phyloP scores from a whole-genome alignment of 768 basidiomycete genomes.

The Xerocomellus amylosporus region DNA sequence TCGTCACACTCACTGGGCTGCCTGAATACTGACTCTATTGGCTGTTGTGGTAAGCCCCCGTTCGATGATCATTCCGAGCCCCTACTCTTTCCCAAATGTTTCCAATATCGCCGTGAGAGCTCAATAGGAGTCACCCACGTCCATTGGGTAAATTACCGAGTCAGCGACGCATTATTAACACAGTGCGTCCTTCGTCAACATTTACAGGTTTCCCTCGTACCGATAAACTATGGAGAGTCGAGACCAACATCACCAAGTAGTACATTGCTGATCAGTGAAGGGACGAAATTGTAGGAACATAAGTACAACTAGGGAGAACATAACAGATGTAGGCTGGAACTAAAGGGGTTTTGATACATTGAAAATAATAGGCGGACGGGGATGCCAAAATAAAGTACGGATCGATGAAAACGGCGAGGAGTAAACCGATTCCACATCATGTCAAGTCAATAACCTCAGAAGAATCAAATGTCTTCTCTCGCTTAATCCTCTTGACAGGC shows the following conservation, averaged over 20 bases:
- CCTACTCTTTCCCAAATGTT: not conserved
- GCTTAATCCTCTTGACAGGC: conserved; percentile 27
- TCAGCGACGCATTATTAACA: not conserved
- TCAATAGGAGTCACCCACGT: not conserved
- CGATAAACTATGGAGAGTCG: not conserved
- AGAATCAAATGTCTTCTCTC: conserved; percentile 16
- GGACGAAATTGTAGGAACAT: not conserved
- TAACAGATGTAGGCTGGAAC: not conserved
- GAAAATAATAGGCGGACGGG: not conserved
- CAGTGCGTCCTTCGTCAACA: not conserved
- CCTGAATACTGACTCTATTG: not conserved
- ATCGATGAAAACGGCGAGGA: not conserved
- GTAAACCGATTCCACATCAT: conserved; percentile 9
- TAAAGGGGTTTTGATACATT: not conserved
- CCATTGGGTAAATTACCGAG: not conserved
- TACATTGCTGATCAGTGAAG: not conserved
- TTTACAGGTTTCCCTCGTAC: not conserved
- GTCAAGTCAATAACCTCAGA: conserved; percentile 32
- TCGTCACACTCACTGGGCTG: not conserved
- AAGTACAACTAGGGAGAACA: not conserved
- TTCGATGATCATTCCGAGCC: not conserved
- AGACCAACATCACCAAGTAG: not conserved
- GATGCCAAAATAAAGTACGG: not conserved
- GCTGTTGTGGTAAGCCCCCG: not conserved
- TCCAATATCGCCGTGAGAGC: not conserved